These are phyloP conservation scores for Exophiala sp. DNA, from an alignment of 2,329 filamentous ascomycete genomes.

Conservation along the genomic window DNA sequence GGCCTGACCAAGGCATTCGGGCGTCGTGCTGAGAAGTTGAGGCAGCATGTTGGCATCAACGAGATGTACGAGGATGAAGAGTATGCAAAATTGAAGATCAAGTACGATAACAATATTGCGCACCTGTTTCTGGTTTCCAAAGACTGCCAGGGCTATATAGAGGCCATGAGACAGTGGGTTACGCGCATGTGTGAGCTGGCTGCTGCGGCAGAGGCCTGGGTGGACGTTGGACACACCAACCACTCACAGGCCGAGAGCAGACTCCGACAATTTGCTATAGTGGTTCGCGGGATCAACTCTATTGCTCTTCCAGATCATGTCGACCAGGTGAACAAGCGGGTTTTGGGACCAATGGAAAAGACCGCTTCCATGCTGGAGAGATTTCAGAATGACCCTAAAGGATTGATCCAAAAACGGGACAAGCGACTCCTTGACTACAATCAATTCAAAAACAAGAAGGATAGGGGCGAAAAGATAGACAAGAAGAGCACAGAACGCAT, in stretches of 20 bases:
- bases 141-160: slow-evolving; percentile 89
- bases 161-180: slow-evolving; percentile 75
- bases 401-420: slow-evolving; percentile 89
- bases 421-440: slow-evolving; percentile 91
- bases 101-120: slow-evolving; percentile 87
- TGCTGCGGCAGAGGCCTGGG: slow-evolving; percentile 76
- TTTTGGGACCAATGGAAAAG: slow-evolving; percentile 13
- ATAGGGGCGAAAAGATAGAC: slow-evolving; percentile 79
- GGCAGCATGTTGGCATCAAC: slow-evolving; percentile 62
- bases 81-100: slow-evolving; percentile 77
- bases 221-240: slow-evolving; percentile 64
- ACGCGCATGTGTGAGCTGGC: slow-evolving; percentile 77
- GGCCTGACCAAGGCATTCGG: slow-evolving; percentile 86
- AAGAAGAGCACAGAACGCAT: slow-evolving; percentile 79
- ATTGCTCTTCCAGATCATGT: slow-evolving; percentile 82
- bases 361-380: slow-evolving; percentile 21
- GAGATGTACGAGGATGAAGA: slow-evolving; percentile 72
- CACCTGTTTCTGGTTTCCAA: slow-evolving; percentile 87
- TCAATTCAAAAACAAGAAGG: slow-evolving; percentile 71
- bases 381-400: slow-evolving; percentile 55
- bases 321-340: slow-evolving; percentile 36
- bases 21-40: slow-evolving; percentile 82
- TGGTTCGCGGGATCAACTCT: slow-evolving; percentile 79
- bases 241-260: slow-evolving; percentile 87
- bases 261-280: slow-evolving; percentile 87